Evolutionary conservation across 352 stramenopile species (phyloP).

Genomic region (Peronospora destructor): DNA sequence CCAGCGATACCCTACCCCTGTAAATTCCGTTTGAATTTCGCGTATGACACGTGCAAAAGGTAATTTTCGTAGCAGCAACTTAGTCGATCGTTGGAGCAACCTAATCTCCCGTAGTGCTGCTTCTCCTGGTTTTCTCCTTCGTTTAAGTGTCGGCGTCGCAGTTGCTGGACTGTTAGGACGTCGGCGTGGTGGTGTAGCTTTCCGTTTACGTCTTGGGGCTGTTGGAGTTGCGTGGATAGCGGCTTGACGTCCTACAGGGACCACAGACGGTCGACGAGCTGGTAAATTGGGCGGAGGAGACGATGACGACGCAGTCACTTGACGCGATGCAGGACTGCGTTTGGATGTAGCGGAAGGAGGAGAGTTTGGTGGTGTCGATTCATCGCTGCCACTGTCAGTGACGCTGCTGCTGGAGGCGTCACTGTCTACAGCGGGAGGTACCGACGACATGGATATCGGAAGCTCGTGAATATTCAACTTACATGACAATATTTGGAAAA

Average conservation of each 20-base stretch:
- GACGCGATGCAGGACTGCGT: constrained; percentile 1
- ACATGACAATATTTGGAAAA: constrained; percentile 4
- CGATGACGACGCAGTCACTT: constrained; percentile 8
- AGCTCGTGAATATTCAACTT: not conserved
- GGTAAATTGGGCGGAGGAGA: constrained; percentile 27
- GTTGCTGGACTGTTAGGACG: constrained; percentile 7
- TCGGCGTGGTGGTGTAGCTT: constrained; percentile 21
- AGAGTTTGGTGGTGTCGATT: constrained; percentile 23
- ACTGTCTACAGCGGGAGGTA: constrained; percentile 8
- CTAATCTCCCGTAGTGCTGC: constrained; percentile 93
- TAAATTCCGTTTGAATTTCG: constrained; percentile 89
- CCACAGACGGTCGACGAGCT: constrained; percentile 22
- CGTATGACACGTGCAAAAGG: constrained; percentile 94
- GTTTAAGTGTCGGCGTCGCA: constrained; percentile 33
- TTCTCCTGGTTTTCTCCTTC: constrained; percentile 57
- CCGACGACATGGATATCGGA: constrained; percentile 14
- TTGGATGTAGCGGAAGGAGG: constrained; percentile 21
- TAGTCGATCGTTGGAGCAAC: constrained; percentile 91
- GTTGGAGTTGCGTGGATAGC: constrained; percentile 38
- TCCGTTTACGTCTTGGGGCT: constrained; percentile 30
- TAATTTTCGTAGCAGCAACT: constrained; percentile 93
- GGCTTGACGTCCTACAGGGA: constrained; percentile 33
- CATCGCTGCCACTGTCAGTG: constrained; percentile 27
- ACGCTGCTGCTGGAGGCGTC: constrained; percentile 30
- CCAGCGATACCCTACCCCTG: constrained; percentile 78